Percentiles rank a stretch among this genome's conserved stretches.
phyloP scores from a whole-genome alignment of 805 yeast species.

The Vanderwaltozyma polyspora region DNA sequence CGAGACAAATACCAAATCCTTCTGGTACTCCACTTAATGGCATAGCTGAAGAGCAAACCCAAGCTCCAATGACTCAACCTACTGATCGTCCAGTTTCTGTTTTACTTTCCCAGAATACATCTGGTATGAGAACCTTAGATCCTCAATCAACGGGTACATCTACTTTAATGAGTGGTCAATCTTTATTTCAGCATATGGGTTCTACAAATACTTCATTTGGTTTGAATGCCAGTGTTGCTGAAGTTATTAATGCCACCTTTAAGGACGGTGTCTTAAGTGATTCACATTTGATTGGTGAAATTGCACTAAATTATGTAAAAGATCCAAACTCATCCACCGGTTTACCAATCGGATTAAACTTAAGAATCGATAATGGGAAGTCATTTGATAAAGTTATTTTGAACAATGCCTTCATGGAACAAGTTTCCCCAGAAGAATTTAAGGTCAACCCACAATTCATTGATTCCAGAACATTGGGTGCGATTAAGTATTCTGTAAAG shows the following conservation, averaged over 20 bases:
- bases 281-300: constrained; percentile 69
- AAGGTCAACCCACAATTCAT: constrained; percentile 40
- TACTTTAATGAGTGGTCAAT: constrained; percentile 18
- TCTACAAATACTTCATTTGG: constrained; percentile 39
- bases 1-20: not conserved
- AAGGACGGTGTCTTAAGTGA: constrained; percentile 52
- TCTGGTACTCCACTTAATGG: not conserved
- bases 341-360: constrained; percentile 35
- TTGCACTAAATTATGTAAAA: constrained; percentile 58
- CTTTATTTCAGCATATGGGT: constrained; percentile 38
- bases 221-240: constrained; percentile 73
- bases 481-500: constrained; percentile 59
- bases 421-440: constrained; percentile 33
- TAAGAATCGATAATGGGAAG: constrained; percentile 34
- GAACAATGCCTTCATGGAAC: constrained; percentile 44
- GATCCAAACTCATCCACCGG: constrained; percentile 19
- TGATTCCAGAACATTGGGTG: constrained; percentile 61
- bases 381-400: constrained; percentile 37
- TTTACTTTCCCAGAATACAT: constrained; percentile 14
- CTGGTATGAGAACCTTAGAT: constrained; percentile 23
- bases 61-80: not conserved
- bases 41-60: constrained; percentile 1
- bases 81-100: constrained; percentile 6
- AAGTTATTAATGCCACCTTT: constrained; percentile 64
- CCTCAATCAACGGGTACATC: constrained; percentile 36